Conservation (phyloP, 306 rosid genomes). For the Dicorynia guianensis region DNA sequence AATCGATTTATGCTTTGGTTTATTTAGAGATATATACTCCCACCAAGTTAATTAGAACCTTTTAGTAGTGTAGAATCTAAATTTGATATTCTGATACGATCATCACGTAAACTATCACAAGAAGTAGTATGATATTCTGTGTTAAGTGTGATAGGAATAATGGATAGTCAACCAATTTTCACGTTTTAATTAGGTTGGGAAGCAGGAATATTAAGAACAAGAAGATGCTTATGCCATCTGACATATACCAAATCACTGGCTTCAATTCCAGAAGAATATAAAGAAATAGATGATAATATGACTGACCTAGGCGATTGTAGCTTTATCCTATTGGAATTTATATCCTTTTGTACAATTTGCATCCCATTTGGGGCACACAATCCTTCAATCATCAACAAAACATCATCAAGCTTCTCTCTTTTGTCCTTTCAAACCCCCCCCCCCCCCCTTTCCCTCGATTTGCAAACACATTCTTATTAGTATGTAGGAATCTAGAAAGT, state of each 20-base stretch:
- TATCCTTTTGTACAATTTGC: background rate
- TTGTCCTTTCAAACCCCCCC: too few species aligned
- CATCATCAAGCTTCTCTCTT: background rate
- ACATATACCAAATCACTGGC: constrained; percentile 20
- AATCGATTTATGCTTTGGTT: constrained; percentile 6
- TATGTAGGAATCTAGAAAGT: too few species aligned
- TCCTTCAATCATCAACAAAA: background rate
- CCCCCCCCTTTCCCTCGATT: too few species aligned
- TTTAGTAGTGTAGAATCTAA: background rate
- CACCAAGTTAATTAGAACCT: background rate
- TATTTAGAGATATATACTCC: constrained; percentile 17
- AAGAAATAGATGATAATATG: constrained; percentile 18
- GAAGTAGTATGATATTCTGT: too few species aligned
- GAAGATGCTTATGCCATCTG: constrained; percentile 35
- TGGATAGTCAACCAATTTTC: constrained; percentile 31
- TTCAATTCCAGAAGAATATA: constrained; percentile 14
- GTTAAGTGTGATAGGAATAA: constrained; percentile 6
- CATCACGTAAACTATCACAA: too few species aligned
- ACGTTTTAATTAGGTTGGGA: constrained; percentile 7
- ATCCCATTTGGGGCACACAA: constrained; percentile 40
- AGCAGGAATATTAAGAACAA: constrained; percentile 9
- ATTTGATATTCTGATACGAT: too few species aligned
- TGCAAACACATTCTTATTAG: too few species aligned
- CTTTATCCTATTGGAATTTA: background rate
- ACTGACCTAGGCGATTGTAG: too few species aligned